Conservation (phyloP, 352 stramenopile species). For the Globisporangium paddicum region DNA sequence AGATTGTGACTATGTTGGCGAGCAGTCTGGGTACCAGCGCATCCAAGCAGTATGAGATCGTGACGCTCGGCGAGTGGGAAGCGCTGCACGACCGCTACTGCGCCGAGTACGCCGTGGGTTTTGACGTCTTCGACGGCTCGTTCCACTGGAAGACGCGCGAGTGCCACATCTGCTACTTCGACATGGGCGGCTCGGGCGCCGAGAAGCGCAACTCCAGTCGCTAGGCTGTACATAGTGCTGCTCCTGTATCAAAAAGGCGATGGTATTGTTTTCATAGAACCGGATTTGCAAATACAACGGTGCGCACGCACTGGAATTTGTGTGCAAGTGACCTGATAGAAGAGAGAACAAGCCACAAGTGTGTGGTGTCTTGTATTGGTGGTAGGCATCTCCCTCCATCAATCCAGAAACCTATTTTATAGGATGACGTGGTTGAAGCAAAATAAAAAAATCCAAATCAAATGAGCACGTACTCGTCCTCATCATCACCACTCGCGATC, state of each 20-base stretch:
- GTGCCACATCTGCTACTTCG: slow-evolving; percentile 78
- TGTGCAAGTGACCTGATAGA: background rate
- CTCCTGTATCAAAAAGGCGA: too few relatives aligned
- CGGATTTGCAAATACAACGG: background rate
- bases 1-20: background rate
- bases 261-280: background rate
- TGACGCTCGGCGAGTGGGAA: slow-evolving; percentile 79
- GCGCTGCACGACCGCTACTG: slow-evolving; percentile 74
- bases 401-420: slow-evolving; percentile 2
- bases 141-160: slow-evolving; percentile 81
- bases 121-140: slow-evolving; percentile 72
- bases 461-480: slow-evolving; percentile 16
- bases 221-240: slow-evolving; percentile 9
- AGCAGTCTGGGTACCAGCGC: slow-evolving; percentile 39
- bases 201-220: slow-evolving; percentile 46
- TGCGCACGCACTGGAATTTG: too few relatives aligned
- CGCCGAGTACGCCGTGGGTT: slow-evolving; percentile 76
- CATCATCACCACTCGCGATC: slow-evolving; percentile 11
- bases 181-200: slow-evolving; percentile 36
- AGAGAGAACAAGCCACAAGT: background rate
- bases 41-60: slow-evolving; percentile 82
- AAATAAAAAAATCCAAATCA: background rate
- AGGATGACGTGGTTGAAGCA: background rate
- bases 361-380: background rate
- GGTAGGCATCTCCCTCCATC: background rate